These are phyloP conservation scores for Effrenium voratum DNA, from an alignment of 73 alveolate genomes.

Conservation along the genomic window DNA sequence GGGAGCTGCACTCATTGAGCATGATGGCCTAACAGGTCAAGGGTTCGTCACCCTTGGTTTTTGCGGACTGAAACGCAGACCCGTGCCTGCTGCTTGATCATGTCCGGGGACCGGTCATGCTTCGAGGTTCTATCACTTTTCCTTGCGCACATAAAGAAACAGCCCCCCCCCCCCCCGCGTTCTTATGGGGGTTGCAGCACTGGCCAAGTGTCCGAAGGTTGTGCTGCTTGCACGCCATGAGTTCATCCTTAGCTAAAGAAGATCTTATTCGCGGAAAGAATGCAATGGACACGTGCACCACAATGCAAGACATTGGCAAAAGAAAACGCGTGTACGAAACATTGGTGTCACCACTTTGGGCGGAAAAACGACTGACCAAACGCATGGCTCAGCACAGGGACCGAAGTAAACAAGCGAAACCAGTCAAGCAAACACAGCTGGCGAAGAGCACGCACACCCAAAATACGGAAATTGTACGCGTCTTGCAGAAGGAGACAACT, in stretches of 20 bases:
- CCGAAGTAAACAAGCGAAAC: no score
- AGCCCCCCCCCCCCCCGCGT: not conserved
- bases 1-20: slow-evolving; percentile 50
- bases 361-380: not conserved
- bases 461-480: no score
- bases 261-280: not conserved
- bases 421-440: not conserved
- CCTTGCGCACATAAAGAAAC: not conserved
- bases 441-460: no score
- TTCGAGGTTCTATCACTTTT: slow-evolving; percentile 57
- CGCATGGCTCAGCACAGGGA: not conserved
- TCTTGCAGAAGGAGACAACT: no score
- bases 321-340: not conserved
- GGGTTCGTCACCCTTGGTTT: not conserved
- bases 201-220: slow-evolving; percentile 31
- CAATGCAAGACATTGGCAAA: not conserved
- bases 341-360: not conserved
- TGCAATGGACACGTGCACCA: not conserved
- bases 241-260: not conserved
- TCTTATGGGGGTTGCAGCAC: not conserved
- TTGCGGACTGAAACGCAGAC: not conserved
- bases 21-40: slow-evolving; percentile 48
- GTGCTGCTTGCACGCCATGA: slow-evolving; percentile 86
- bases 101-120: slow-evolving; percentile 64
- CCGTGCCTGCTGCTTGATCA: slow-evolving; percentile 60